Base-by-base conservation (phyloP, 306 rosid genomes). In the Cyclanthera cordifolia region DNA sequence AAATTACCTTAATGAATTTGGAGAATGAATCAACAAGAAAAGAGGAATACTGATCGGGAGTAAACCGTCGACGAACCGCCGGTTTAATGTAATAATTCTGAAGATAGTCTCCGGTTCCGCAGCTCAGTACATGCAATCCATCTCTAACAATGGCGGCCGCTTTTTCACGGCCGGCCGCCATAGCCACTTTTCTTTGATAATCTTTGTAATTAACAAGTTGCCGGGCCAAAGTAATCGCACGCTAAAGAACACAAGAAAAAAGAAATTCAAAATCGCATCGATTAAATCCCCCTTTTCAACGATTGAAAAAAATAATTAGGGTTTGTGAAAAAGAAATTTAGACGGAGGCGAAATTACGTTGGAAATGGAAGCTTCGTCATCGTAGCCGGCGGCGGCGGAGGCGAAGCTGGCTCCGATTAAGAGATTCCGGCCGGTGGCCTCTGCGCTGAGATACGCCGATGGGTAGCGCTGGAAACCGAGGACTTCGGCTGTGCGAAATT, bases 331-430 rank as follows among this genome's bases (percentile, higher is more conserved):
- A 52, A 20, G 0, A 53, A 53, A 52, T 0, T 52, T 12, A 69
- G 45, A 47, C 21, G 17, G 20, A 13, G 20, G 3, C 11, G 21
- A 4, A 6, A 3, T 54, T 71, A 27, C 99, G 64, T 75, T 89
- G 53, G 79, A 59, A 39, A 0, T 11, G 64, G 95, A 88, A 71
- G 99, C 95, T 46, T 65, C 78, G 67, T 93, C 95, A 69, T 93
- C 99, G 67, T 86, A 93, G 74, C 96, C 96, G 6, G 99, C 85
- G 27, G 91, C 96, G 80, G 96, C 99, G 24, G 99, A 93, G 74
- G 96, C 99, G 67, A 93, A 93, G 78, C 88, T 85, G 39, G 88
- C 91, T 72, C 99, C 99, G 67, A 77, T 67, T 51, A 93, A 88
- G 34, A 93, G 96, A 76, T 86, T 90, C 70, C 86, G 82, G 75